phyloP scores from a whole-genome alignment of 805 yeast genomes.

The Spathaspora girioi region DNA sequence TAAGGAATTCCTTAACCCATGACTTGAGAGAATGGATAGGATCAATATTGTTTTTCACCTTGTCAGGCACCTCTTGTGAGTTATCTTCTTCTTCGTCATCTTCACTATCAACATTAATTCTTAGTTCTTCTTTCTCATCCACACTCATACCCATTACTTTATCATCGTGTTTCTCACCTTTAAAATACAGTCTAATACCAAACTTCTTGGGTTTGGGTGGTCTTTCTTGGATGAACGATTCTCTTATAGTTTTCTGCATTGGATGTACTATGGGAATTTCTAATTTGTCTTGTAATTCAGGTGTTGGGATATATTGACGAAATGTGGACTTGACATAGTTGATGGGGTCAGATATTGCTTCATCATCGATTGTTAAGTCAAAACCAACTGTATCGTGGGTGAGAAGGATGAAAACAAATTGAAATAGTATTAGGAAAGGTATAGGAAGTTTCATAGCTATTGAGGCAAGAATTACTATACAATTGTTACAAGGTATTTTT shows the following conservation, averaged over 20 bases:
- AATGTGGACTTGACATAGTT: conserved; percentile 6
- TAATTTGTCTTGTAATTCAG: conserved; percentile 4
- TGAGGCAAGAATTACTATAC: not conserved
- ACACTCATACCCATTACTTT: not conserved
- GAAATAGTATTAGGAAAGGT: not conserved
- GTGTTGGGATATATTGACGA: conserved; percentile 6
- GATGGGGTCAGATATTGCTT: conserved; percentile 5
- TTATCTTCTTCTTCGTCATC: not conserved
- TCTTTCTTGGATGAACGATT: conserved; percentile 7
- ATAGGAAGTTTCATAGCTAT: not conserved
- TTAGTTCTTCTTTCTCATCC: not conserved
- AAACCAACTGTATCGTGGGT: not conserved
- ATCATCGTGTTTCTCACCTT: not conserved
- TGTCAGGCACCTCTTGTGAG: not conserved
- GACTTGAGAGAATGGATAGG: conserved; percentile 14
- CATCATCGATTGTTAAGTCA: conserved; percentile 4
- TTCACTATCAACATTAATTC: not conserved
- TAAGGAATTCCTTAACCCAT: conserved; percentile 22
- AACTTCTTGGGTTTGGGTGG: not conserved
- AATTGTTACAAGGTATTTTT: not conserved
- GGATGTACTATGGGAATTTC: conserved; percentile 6
- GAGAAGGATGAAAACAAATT: not conserved
- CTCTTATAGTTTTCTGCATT: conserved; percentile 2
- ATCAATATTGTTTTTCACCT: not conserved
- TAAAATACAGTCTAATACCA: not conserved